Conservation (phyloP, 1,139 yeast genomes). For the Candida sp. region DNA sequence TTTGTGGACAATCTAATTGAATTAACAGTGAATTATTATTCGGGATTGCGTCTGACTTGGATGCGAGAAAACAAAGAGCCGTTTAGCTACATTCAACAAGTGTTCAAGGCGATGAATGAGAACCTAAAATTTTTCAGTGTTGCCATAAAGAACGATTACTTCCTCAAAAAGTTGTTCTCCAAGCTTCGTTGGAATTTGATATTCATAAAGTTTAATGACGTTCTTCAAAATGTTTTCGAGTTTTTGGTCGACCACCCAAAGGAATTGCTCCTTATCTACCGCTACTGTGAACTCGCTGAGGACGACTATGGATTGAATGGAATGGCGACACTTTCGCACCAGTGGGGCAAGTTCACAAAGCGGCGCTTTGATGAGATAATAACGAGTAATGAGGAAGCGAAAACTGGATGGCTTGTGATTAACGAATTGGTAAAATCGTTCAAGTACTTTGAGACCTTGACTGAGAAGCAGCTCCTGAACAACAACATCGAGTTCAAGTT, state of each 20-base stretch:
- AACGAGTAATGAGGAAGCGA: neutral
- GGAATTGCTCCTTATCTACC: slow-evolving; percentile 21
- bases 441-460: neutral
- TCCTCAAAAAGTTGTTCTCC: slow-evolving; percentile 22
- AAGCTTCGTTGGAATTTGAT: slow-evolving; percentile 35
- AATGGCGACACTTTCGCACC: slow-evolving; percentile 19
- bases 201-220: slow-evolving; percentile 27
- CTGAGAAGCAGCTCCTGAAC: neutral
- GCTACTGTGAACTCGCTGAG: slow-evolving; percentile 20
- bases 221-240: slow-evolving; percentile 24
- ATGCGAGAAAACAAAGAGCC: slow-evolving; percentile 9
- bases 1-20: slow-evolving; percentile 21
- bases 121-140: slow-evolving; percentile 23
- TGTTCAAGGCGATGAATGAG: slow-evolving; percentile 18
- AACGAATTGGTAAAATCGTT: neutral
- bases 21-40: slow-evolving; percentile 22
- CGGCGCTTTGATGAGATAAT: slow-evolving; percentile 6
- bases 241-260: slow-evolving; percentile 18
- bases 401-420: neutral
- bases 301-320: slow-evolving; percentile 24
- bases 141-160: slow-evolving; percentile 26
- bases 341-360: slow-evolving; percentile 22
- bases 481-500: slow-evolving; percentile 22
- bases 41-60: slow-evolving; percentile 22
- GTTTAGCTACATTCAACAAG: slow-evolving; percentile 21